phyloP scores from a whole-genome alignment of 495 filamentous ascomycete genomes.

The Friedmanniomyces simplex region DNA sequence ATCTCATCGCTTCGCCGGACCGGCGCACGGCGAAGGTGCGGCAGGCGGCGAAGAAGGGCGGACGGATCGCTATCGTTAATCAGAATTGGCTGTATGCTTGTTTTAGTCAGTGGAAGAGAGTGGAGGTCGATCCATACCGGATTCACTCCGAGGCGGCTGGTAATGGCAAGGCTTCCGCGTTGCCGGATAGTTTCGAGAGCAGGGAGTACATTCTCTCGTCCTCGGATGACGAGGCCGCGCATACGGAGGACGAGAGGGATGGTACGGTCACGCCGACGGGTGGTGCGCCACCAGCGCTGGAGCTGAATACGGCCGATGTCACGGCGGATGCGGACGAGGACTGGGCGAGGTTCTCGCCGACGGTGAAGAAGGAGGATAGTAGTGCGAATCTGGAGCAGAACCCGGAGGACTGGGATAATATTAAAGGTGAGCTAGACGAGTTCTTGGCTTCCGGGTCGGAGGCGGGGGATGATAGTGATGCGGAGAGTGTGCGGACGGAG shows the following conservation, averaged over 20 bases:
- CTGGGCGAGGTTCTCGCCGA: constrained; percentile 5
- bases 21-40: constrained; percentile 77
- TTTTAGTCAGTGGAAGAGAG: constrained; percentile 63
- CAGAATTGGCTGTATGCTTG: constrained; percentile 80
- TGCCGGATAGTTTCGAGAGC: constrained; percentile 17
- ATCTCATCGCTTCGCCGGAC: constrained; percentile 61
- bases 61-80: constrained; percentile 74
- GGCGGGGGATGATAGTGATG: constrained; percentile 41
- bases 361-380: constrained; percentile 30
- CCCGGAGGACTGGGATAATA: constrained; percentile 49
- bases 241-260: constrained; percentile 23
- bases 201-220: constrained; percentile 19
- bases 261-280: constrained; percentile 1
- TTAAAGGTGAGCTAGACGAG: constrained; percentile 66
- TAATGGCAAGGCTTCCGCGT: constrained; percentile 2
- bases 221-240: constrained; percentile 21
- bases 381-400: constrained; percentile 36
- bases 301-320: constrained; percentile 1
- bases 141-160: constrained; percentile 25
- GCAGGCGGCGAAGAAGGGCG: constrained; percentile 55
- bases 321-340: constrained; percentile 6
- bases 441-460: constrained; percentile 61
- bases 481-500: constrained; percentile 15
- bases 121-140: constrained; percentile 66
- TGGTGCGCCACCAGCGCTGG: constrained; percentile 4